Evolutionary conservation across 2,329 filamentous ascomycete genomes (phyloP), one percentile per base, ranked within the genome.

Genomic region (Beauveria rudraprayagi): DNA sequence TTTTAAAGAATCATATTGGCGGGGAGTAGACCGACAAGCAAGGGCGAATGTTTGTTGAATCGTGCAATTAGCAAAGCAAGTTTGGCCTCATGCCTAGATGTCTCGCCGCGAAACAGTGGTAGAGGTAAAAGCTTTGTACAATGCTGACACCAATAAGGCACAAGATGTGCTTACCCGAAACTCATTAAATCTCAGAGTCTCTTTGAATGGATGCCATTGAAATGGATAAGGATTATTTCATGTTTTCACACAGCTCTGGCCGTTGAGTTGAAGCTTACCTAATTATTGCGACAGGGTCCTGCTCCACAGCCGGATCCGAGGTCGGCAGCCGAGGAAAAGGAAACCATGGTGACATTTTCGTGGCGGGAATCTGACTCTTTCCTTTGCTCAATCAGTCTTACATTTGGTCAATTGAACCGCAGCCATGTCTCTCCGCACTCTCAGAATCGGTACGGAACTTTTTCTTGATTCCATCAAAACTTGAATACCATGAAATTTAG

Each of bases 401-500:
- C 51, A 30, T 26, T 34, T 40, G 50, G 7, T 10, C 57, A 53
- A 60, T 54, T 60, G 41, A 53, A 54, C 37, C 14, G 50, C 50
- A 47, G 71, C 61, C 62, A 77, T 77, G 75, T 74, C 75, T 58
- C 64, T 75, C 63, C 75, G 75, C 66, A 77, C 75, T 37, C 72
- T 77, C 53, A 71, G 72, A 72, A 77, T 77, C 60, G 75, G 75
- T 77, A 68, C 60, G 64, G n/a, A 30, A 7, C 7, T 16, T 37
- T 6, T 6, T 0, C 34, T 6, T 14, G 34, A 16, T 16, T 37
- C 2, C 11, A 14, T 16, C 2, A 16, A 16, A 16, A 16, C 3
- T 14, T 5, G 3, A 2, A 37, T 6, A 16, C 5, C 30, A 11
- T 11, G 10, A 11, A 34, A 11, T 1, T 5, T 6, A 6, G 14